Conservation (phyloP, 345 rosid species). For the Populus alba region DNA sequence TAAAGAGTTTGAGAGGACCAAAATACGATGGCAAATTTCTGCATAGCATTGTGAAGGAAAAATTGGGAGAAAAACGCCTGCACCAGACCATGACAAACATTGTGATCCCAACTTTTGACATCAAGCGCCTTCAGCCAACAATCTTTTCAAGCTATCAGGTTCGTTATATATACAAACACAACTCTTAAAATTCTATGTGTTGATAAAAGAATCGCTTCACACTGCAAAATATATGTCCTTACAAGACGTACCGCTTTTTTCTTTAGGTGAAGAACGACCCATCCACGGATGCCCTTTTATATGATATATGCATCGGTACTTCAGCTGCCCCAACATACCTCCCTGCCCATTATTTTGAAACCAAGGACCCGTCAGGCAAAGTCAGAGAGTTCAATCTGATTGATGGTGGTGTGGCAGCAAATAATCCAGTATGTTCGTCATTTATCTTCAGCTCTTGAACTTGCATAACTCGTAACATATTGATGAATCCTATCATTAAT, state of each 20-base stretch:
- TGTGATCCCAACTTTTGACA: conserved; percentile 75
- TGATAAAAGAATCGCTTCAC: too few species aligned
- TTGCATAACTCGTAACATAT: too few species aligned
- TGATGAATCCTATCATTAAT: too few species aligned
- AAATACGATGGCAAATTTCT: conserved; percentile 59
- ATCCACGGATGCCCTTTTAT: conserved; percentile 39
- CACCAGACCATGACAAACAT: conserved; percentile 64
- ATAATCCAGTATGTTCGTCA: conserved; percentile 44
- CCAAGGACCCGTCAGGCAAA: conserved; percentile 30
- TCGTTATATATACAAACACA: neutral
- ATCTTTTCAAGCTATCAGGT: conserved; percentile 62
- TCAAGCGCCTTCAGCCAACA: conserved; percentile 60
- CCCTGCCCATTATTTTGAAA: conserved; percentile 46
- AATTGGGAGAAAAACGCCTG: conserved; percentile 45
- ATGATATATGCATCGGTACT: conserved; percentile 59
- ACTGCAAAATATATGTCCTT: too few species aligned
- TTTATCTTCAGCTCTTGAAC: neutral
- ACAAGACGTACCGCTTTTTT: neutral
- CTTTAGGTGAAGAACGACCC: conserved; percentile 39
- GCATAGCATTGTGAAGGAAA: conserved; percentile 38
- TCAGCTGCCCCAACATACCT: conserved; percentile 75
- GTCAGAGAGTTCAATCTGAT: conserved; percentile 53
- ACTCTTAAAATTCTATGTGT: too few species aligned
- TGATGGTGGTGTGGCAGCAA: conserved; percentile 82
- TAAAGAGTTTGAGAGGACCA: conserved; percentile 55